Evolutionary conservation across 1,284 basidiomycete species (phyloP).

Genomic region (Acaromyces ingoldii): DNA sequence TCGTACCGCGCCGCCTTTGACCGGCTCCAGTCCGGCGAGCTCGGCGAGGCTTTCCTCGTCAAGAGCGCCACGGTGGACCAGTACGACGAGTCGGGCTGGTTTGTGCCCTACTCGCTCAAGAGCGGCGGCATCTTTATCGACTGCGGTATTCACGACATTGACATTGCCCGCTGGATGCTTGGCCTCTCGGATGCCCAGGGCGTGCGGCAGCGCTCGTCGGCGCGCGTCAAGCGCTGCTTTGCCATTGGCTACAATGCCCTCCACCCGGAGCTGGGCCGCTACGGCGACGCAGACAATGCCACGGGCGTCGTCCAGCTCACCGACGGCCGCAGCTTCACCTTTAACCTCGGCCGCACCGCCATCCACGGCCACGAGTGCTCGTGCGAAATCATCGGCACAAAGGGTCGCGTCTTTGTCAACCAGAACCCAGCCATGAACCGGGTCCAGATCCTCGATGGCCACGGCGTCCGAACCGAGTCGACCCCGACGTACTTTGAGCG

Average conservation of each 20-base stretch:
- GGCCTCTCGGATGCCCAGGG: constrained; percentile 6
- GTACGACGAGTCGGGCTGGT: constrained; percentile 37
- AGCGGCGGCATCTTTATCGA: constrained; percentile 46
- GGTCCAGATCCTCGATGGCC: no score
- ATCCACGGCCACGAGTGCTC: constrained; percentile 6
- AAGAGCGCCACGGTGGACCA: constrained; percentile 36
- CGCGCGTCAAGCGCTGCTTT: constrained; percentile 18
- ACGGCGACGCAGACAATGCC: constrained; percentile 39
- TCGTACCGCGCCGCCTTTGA: constrained; percentile 23
- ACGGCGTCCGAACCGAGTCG: constrained; percentile 36
- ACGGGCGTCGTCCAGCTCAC: constrained; percentile 29
- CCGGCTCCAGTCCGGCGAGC: constrained; percentile 19
- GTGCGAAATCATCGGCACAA: constrained; percentile 36
- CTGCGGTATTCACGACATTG: constrained; percentile 47
- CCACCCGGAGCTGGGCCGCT: constrained; percentile 31
- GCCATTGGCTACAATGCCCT: constrained; percentile 31
- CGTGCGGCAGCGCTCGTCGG: constrained; percentile 1
- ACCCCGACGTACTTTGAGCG: constrained; percentile 20
- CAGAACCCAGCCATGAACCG: no score
- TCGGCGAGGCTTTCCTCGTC: constrained; percentile 31
- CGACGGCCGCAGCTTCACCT: constrained; percentile 18
- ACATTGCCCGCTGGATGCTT: no score
- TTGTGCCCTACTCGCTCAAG: constrained; percentile 36
- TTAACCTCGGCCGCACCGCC: constrained; percentile 30
- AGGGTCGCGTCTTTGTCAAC: constrained; percentile 38